Base-by-base conservation (phyloP, 768 basidiomycete species). In the Lactarius akahatsu region DNA sequence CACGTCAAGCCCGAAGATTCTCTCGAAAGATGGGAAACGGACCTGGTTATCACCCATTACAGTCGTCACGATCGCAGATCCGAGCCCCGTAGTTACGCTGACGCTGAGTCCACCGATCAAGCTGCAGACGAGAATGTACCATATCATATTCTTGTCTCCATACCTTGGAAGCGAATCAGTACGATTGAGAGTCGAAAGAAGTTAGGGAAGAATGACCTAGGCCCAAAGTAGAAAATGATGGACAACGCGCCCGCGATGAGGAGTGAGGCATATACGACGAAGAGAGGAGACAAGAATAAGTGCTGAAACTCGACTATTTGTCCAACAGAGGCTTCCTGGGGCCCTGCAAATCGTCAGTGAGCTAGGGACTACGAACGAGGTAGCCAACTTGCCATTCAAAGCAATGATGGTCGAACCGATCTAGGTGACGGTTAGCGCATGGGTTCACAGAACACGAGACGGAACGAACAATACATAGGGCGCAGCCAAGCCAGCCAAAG, bases 401-500 rank as follows among this genome's bases (percentile, higher is more conserved):
- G 94, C 94, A 65, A 97, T 94, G 71, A 96, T 91, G 67, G 89
- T 84, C 20, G 92, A 92, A 47, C 94, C 93, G 65, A 95, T 80
- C 89, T 91, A 69, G 15, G 34, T 18, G 54, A 23, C 45, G 59
- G 55, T 69, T 18, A 67, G 50, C 50, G 57, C 56, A 30, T 58
- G 34, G 57, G 9, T 0, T 63, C 26, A 47, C 15, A n/a, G 20
- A 54, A 55, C 67, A 64, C 16, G 16, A 55, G 5, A 41, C 34
- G 16, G 15, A 43, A 78, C 92, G 73, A 72, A 94, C 89, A 73
- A 98, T 93, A 77, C 94, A 96, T 20, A 98, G 83, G 18, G 80
- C 85, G 76, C 95, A 97, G 23, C 95, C 96, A 68, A 98, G 81
- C 95, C 96, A 98, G 58, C 97, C 96, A 74, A 99, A 98, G 77